A percentile compares a stretch with the other conserved stretches of the same genome.
These are phyloP conservation scores for Herpotrichia juniperi DNA, from an alignment of 2,329 filamentous ascomycete genomes.

Conservation along the genomic window DNA sequence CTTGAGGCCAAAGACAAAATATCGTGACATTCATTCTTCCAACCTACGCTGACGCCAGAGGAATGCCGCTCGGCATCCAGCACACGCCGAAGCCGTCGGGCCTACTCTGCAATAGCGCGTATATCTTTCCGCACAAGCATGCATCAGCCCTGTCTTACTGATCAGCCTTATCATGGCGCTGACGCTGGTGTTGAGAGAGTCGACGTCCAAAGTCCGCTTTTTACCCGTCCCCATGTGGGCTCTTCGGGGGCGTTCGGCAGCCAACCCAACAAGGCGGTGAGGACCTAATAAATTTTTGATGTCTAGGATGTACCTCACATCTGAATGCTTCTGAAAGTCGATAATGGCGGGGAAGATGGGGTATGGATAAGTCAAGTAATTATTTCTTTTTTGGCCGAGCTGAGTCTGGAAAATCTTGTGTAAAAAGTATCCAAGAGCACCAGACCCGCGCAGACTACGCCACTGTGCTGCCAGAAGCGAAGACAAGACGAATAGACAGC, in stretches of 20 bases:
- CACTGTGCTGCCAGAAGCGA: background rate
- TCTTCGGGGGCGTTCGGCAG: background rate
- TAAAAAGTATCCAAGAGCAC: background rate
- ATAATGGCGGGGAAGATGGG: too few relatives aligned
- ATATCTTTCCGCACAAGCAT: background rate
- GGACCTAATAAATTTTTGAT: background rate
- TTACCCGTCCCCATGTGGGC: background rate
- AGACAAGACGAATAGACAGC: background rate
- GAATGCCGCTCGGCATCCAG: background rate
- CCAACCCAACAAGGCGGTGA: background rate
- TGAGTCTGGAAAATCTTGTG: background rate
- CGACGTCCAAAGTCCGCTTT: background rate
- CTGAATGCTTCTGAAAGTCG: too few relatives aligned
- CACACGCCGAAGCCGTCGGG: too few relatives aligned
- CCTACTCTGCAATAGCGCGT: background rate
- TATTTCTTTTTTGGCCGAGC: background rate
- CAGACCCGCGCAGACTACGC: background rate
- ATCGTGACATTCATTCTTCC: background rate
- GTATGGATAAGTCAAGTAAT: background rate
- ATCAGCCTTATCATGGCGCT: constrained; percentile 1
- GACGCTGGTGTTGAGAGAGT: background rate
- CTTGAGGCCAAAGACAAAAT: too few relatives aligned
- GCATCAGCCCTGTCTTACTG: background rate
- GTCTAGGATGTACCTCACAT: too few relatives aligned
- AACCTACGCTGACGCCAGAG: too few relatives aligned